Evolutionary conservation across 2,329 filamentous ascomycete genomes (phyloP), one percentile per base, ranked within the genome.

Genomic region (Sporothrix schenckii): DNA sequence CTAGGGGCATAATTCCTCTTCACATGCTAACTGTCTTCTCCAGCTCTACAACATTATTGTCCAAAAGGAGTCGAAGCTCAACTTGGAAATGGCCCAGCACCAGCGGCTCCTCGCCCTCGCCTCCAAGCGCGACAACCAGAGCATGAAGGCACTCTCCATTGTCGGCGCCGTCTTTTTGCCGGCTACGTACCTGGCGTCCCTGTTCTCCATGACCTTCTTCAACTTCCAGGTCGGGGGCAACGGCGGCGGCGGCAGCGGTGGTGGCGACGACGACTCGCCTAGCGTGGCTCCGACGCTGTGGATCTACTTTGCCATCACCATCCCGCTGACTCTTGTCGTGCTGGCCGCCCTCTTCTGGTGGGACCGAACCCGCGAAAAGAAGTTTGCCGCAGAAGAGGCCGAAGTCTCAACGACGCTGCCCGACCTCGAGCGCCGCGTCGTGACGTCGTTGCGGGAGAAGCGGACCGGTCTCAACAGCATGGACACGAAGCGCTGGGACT

Each of bases 201-300:
- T 90, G 30, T 90, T 90, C 74, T 86, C 84, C 80, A 90, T 89
- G 87, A 87, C 86, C 0, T 90, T 90, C 76, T 90, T 90, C 80
- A 84, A 89, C 78, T 89, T 89, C 74, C 83, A 84, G 73, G 78
- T 80, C 52, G 79, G 83, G 82, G 76, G 27, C 47, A 30, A 49
- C 27, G 50, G 41, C 53, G 60, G 41, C 53, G 60, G 41, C 49
- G 54, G 63, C 70, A 50, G 47, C 19, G 44, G 16, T 53, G 54
- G 54, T 44, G 71, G 56, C 47, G 68, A 72, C 76, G 80, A 77
- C 66, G 77, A 79, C 4, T 77, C 79, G 21, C 79, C 81, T 4
- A 77, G 81, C 63, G 84, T 89, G 19, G 85, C 84, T 13, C 76
- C 80, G 21, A 78, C 82, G 66, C 80, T 90, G 34, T 90, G 88